Evolutionary conservation across 164 flowering plant species (phyloP), one percentile per base, ranked within the genome.

Genomic region (Berberis vulgaris): DNA sequence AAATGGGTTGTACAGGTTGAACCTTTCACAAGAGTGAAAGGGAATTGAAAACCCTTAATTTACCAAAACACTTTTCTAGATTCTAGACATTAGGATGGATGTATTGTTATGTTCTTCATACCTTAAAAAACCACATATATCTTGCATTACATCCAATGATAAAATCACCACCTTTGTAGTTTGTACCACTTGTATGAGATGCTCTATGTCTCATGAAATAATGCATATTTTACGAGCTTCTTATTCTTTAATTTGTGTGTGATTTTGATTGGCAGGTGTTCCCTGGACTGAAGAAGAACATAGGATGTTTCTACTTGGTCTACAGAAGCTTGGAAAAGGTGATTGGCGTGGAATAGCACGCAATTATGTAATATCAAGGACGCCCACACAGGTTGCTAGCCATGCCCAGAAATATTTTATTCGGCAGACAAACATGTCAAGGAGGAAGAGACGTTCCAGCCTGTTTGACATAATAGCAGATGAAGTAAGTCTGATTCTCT

Each of bases 221-320:
- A 52, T 10, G 10, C n/a, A 3, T 7, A 10, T 1, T 52, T 11
- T 52, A 1, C n/a, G 8, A 52, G 54, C 4, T 52, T 11, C 11
- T 11, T 10, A 4, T 52, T 6, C 10, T 52, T 3, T 52, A 1
- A 50, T 46, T 46, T n/a, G n/a, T 3, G 10, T 6, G 11, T 52
- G 39, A 55, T 64, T 11, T 64, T 67, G 26, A 64, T 74, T 43
- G 71, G 58, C 79, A 88, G 97, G 97, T 45, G 74, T 76, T 58
- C 89, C 96, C 49, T 91, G 97, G 97, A 91, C 93, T 43, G 97
- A 91, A 67, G 97, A 88, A 69, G 97, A 91, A 55, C 97, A 91
- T 71, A 82, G 89, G 75, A 79, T 91, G 91, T 91, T 91, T 79
- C 73, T 91, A 45, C 78, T 88, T 63, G 96, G 97, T 43, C 65